Percentiles rank a stretch among this genome's conserved stretches.
Conservation (phyloP, 495 filamentous ascomycete genomes). For the Peziza echinospora region DNA sequence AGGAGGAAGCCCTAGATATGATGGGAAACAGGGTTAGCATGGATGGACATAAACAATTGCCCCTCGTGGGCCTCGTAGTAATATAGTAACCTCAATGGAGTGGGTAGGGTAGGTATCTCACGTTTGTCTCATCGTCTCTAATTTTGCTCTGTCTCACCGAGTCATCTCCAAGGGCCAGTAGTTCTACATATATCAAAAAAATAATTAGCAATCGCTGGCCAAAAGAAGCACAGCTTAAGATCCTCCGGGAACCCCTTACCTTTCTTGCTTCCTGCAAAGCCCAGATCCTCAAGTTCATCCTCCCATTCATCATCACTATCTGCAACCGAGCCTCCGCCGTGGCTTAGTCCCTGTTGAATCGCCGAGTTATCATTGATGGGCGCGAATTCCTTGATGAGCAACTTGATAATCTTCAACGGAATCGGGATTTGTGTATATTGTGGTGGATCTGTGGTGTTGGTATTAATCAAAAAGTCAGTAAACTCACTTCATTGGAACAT, state of each 20-base stretch:
- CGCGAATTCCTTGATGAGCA: slow-evolving; percentile 70
- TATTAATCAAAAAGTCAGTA: slow-evolving; percentile 10
- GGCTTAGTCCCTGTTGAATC: slow-evolving; percentile 31
- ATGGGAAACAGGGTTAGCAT: slow-evolving; percentile 1
- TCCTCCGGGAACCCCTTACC: slow-evolving; percentile 23
- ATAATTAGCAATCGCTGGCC: neutral
- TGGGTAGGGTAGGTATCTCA: slow-evolving; percentile 3
- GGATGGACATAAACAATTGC: neutral
- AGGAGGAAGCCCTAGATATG: slow-evolving; percentile 43
- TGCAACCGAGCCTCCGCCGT: slow-evolving; percentile 34
- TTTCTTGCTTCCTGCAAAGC: slow-evolving; percentile 44
- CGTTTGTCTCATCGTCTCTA: slow-evolving; percentile 65
- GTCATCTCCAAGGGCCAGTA: slow-evolving; percentile 50
- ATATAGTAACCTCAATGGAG: neutral
- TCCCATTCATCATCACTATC: slow-evolving; percentile 72
- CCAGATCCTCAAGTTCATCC: slow-evolving; percentile 53
- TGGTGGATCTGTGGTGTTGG: slow-evolving; percentile 43
- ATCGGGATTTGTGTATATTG: slow-evolving; percentile 74
- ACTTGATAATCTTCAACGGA: slow-evolving; percentile 84
- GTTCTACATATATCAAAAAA: slow-evolving; percentile 24
- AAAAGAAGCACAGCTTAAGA: slow-evolving; percentile 6
- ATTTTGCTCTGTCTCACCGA: slow-evolving; percentile 36
- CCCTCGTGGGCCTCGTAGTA: neutral
- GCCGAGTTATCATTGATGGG: slow-evolving; percentile 37
- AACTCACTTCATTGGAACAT: too few relatives aligned